Evolutionary conservation across 108 stramenopile genomes (phyloP), one percentile per base, ranked within the genome.

Genomic region (Parmales sp.): DNA sequence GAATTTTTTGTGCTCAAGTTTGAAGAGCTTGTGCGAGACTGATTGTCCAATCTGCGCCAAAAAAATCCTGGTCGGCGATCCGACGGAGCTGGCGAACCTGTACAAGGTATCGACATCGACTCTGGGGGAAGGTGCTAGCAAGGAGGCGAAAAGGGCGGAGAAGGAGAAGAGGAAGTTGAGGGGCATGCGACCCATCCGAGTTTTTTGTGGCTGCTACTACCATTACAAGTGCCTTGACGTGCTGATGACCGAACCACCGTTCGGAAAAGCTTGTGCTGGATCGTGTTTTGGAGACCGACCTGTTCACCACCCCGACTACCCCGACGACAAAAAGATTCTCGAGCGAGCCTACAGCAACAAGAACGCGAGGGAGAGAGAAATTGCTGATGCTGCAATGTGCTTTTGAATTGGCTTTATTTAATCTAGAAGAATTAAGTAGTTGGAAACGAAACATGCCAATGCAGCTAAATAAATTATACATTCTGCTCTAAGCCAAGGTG

Each of bases 241-340:
- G 22, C 78, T 70, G 25, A 69, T 81, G 68, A 75, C 74, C 8
- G 80, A 81, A 39, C 80, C 80, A 4, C 77, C 80, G 0, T 81
- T 81, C 76, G 80, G 80, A 1, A 51, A 66, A 1, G 70, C 63
- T 29, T 81, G 80, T 60, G 73, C 74, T 0, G 38, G 65, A 19
- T 39, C 73, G 16, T 48, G 46, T 18, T 23, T n/a, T 23, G 46
- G 46, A 48, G 46, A n/a, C n/a, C n/a, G 46, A 13, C 46, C 46
- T 4, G 76, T 81, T 1, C 77, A 74, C 45, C 80, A 81, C 65
- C 80, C 80, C 0, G 77, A 81, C 50, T 81, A 76, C 73, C 80
- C 80, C 1, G 71, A 66, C 22, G 73, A 81, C 39, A 70, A 74
- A 4, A 72, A 71, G 41, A 65, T 71, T 37, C 38, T 78, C 29